Base-by-base conservation (phyloP, 768 basidiomycete genomes). In the Calocera cornea region DNA sequence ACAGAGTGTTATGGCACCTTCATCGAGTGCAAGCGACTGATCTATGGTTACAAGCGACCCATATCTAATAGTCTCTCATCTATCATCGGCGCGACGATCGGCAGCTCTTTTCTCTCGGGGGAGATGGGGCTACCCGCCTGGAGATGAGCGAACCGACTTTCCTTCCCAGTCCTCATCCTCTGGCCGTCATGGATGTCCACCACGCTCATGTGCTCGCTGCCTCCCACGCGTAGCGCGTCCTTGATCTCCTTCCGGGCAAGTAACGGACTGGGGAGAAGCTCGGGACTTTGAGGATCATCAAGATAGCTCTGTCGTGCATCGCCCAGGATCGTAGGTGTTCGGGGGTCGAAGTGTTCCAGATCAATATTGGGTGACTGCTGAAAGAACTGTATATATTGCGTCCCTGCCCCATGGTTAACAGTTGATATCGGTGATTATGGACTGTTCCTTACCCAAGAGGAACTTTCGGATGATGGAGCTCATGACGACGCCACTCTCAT, bases 381-480 rank as follows among this genome's bases (percentile, higher is more conserved):
- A 78, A 89, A 80, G 68, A 80, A 84, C 73, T 87, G 87, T 68
- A 94, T 85, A 71, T 86, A 92, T 33, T 85, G 84, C 27, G 86
- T 84, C 10, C 90, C 90, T 92, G 67, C 31, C 44, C 41, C 34
- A 44, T 41, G 34, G 12, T 31, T 36, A 69, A 24, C 36, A 10
- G 69, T 1, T 34, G 29, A 27, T 40, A 11, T 69, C 19, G 41
- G 47, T 11, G 47, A 22, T 54, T 14, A 66, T 22, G 22, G 24
- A 34, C 27, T 19, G 36, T n/a, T 24, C 65, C 74, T 66, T 72
- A 89, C 92, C 93, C 47, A 95, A 82, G 1, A 95, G 79, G 77
- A 93, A 95, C 71, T 87, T 87, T 70, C 93, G 81, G 34, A 95
- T 88, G 65, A 95, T 84, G 27, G 81, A 77, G 73, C 87, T 90